Evolutionary conservation across 768 basidiomycete genomes (phyloP).

Genomic region (Leccinum aurantiacum): DNA sequence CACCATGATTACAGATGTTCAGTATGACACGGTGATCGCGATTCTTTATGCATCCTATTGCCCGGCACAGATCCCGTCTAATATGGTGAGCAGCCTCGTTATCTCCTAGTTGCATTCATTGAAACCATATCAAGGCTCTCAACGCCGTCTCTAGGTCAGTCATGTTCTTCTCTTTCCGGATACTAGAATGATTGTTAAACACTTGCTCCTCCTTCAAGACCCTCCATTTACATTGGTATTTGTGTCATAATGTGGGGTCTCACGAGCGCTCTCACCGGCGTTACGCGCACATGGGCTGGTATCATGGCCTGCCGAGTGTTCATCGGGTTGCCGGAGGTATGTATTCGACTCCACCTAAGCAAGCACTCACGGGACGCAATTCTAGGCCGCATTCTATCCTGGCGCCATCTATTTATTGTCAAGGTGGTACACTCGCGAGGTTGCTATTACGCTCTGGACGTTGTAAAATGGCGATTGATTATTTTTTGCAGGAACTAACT

Average conservation of each 20-base stretch:
- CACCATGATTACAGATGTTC: slow-evolving; percentile 41
- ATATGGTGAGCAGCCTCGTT: slow-evolving; percentile 2
- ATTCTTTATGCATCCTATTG: slow-evolving; percentile 61
- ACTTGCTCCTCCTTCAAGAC: slow-evolving; percentile 37
- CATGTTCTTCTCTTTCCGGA: not conserved
- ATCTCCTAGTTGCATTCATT: not conserved
- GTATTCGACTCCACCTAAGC: slow-evolving; percentile 35
- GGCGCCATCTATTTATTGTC: slow-evolving; percentile 44
- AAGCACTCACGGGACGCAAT: slow-evolving; percentile 20
- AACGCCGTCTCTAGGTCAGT: slow-evolving; percentile 53
- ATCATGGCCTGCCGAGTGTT: not conserved
- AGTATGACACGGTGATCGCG: slow-evolving; percentile 54
- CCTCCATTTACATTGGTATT: slow-evolving; percentile 33
- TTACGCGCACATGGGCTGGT: not conserved
- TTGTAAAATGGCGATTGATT: not conserved
- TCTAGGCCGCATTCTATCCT: slow-evolving; percentile 63
- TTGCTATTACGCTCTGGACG: not conserved
- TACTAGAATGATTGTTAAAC: not conserved
- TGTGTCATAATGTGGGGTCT: not conserved
- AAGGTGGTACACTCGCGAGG: slow-evolving; percentile 26
- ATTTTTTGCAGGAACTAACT: slow-evolving; percentile 50
- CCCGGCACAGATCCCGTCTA: slow-evolving; percentile 48
- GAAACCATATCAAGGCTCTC: slow-evolving; percentile 40
- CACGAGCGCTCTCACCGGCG: not conserved
- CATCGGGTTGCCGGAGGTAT: not conserved